Percentiles rank a stretch among this genome's conserved stretches.
Evolutionary conservation across 768 basidiomycete species (phyloP).

Genomic region (Tremella fuciformis): DNA sequence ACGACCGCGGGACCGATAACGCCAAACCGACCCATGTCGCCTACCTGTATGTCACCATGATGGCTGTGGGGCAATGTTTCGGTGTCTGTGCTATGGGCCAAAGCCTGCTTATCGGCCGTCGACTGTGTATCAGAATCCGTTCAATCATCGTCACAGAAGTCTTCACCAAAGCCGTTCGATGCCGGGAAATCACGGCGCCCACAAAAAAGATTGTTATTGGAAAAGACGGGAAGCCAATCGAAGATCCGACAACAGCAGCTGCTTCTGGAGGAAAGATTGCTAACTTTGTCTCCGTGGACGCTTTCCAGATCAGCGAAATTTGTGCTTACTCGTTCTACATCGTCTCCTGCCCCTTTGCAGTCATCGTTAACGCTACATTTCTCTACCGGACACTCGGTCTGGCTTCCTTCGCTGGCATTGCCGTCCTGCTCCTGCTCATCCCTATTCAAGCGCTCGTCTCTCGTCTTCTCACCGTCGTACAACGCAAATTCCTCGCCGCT

Average conservation of each 20-base stretch:
- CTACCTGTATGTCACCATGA: slow-evolving; percentile 51
- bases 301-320: slow-evolving; percentile 47
- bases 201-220: slow-evolving; percentile 31
- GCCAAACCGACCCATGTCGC: slow-evolving; percentile 51
- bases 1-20: slow-evolving; percentile 38
- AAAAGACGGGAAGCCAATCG: slow-evolving; percentile 23
- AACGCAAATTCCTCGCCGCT: slow-evolving; percentile 50
- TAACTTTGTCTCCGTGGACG: slow-evolving; percentile 50
- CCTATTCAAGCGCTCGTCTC: slow-evolving; percentile 47
- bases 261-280: slow-evolving; percentile 48
- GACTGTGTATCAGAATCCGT: slow-evolving; percentile 49
- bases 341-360: slow-evolving; percentile 47
- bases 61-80: slow-evolving; percentile 50
- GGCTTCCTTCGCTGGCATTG: slow-evolving; percentile 45
- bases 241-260: slow-evolving; percentile 15
- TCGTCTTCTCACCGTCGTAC: slow-evolving; percentile 39
- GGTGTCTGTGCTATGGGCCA: slow-evolving; percentile 42
- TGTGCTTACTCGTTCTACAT: slow-evolving; percentile 47
- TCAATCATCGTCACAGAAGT: slow-evolving; percentile 54
- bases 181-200: slow-evolving; percentile 51
- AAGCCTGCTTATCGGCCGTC: slow-evolving; percentile 51
- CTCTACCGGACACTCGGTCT: slow-evolving; percentile 72
- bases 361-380: slow-evolving; percentile 69
- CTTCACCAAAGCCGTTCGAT: slow-evolving; percentile 53
- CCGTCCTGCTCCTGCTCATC: slow-evolving; percentile 38